phyloP scores from a whole-genome alignment of 2,329 filamentous ascomycete species.

The Davidsoniella eucalypti region DNA sequence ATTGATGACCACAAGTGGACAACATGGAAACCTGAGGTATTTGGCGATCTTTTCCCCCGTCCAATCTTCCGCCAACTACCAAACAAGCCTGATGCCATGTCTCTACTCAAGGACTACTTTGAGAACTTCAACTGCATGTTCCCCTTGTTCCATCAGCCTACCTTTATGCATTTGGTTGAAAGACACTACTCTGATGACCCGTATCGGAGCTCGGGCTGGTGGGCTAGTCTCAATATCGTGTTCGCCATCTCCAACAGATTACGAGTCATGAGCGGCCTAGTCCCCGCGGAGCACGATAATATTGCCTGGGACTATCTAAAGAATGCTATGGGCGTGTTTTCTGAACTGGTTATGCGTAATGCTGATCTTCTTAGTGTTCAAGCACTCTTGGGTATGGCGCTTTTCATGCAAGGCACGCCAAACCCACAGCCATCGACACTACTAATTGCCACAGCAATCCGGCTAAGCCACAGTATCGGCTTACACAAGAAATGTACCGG shows the following conservation, averaged over 20 bases:
- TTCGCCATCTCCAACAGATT: conserved; percentile 86
- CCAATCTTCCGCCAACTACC: conserved; percentile 72
- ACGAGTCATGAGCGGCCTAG: conserved; percentile 87
- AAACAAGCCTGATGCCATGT: conserved; percentile 71
- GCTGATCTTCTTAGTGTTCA: conserved; percentile 91
- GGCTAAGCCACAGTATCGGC: conserved; percentile 83
- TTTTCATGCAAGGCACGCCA: conserved; percentile 90
- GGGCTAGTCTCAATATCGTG: conserved; percentile 88
- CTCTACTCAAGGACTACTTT: conserved; percentile 83
- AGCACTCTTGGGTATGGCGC: conserved; percentile 77
- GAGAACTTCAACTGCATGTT: conserved; percentile 99
- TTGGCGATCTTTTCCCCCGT: conserved; percentile 77
- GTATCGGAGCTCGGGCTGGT: conserved; percentile 93
- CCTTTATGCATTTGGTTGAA: conserved; percentile 94
- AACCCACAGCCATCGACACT: conserved; percentile 92
- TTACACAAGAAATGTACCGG: conserved; percentile 84
- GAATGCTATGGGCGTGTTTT: conserved; percentile 85
- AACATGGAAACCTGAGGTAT: conserved; percentile 96
- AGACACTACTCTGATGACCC: conserved; percentile 84
- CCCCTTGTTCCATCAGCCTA: conserved; percentile 90
- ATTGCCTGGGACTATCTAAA: conserved; percentile 94
- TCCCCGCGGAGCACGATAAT: conserved; percentile 78
- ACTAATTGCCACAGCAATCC: conserved; percentile 76
- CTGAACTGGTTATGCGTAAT: conserved; percentile 88
- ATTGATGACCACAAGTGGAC: conserved; percentile 92